phyloP scores from a whole-genome alignment of 176 grass and related monocot species.

The Oryza punctata region DNA sequence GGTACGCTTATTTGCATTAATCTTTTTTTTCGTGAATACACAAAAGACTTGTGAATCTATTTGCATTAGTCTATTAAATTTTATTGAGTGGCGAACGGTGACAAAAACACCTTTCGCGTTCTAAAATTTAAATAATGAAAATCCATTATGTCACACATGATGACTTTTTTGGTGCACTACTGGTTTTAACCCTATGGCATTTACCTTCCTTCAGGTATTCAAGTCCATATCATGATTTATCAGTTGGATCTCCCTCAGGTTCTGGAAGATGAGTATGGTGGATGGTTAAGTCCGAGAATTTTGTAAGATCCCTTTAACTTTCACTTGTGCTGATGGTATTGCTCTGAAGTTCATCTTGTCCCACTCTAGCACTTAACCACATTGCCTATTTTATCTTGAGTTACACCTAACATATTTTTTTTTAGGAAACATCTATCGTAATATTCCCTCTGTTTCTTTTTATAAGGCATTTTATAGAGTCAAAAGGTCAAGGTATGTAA shows the following conservation, averaged over 20 bases:
- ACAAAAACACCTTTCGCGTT: neutral
- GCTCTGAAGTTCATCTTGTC: neutral
- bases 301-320: slow-evolving; percentile 36
- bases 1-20: slow-evolving; percentile 29
- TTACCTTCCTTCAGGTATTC: slow-evolving; percentile 52
- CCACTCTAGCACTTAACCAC: neutral
- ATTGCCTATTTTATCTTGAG: no score
- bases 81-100: neutral
- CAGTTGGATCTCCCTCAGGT: slow-evolving; percentile 69
- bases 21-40: no score
- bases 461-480: no score
- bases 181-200: neutral
- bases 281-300: slow-evolving; percentile 48
- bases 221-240: slow-evolving; percentile 63
- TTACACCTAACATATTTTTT: no score
- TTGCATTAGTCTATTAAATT: neutral
- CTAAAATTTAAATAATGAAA: neutral
- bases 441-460: no score
- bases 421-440: no score
- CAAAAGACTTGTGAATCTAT: no score
- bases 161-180: no score
- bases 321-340: neutral
- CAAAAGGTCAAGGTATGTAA: no score
- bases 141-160: neutral
- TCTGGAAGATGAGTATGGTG: slow-evolving; percentile 69